Conservation (phyloP, 805 yeast genomes). For the Metschnikowia hibisci region DNA sequence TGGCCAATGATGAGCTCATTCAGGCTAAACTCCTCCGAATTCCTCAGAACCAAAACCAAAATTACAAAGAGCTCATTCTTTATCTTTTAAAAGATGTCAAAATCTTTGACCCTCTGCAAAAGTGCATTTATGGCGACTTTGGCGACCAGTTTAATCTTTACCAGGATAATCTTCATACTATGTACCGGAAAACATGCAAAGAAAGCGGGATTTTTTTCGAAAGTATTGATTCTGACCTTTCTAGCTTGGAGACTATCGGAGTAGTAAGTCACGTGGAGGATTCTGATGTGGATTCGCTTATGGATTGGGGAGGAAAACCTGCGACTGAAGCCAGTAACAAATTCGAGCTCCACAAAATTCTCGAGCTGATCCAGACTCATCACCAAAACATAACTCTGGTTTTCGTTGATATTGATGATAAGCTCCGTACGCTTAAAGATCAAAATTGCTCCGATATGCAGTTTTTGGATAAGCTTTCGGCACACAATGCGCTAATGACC, state of each 20-base stretch:
- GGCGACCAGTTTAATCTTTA: slow-evolving; percentile 10
- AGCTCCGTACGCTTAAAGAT: slow-evolving; percentile 9
- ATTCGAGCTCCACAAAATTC: slow-evolving; percentile 12
- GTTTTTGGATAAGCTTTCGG: slow-evolving; percentile 12
- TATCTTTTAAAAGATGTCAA: slow-evolving; percentile 18
- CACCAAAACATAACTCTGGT: slow-evolving; percentile 9
- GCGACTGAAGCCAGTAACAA: not conserved
- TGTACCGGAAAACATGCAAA: slow-evolving; percentile 4
- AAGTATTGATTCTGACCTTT: slow-evolving; percentile 2
- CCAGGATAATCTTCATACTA: slow-evolving; percentile 10
- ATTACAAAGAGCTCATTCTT: not conserved
- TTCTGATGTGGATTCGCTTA: slow-evolving; percentile 20
- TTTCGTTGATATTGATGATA: slow-evolving; percentile 7
- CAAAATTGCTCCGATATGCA: slow-evolving; percentile 15
- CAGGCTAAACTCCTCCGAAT: slow-evolving; percentile 1
- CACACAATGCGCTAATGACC: slow-evolving; percentile 14
- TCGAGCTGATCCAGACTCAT: slow-evolving; percentile 10
- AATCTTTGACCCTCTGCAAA: slow-evolving; percentile 15
- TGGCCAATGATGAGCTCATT: slow-evolving; percentile 6
- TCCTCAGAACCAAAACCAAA: not conserved
- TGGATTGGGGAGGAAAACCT: slow-evolving; percentile 15
- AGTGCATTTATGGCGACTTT: slow-evolving; percentile 17
- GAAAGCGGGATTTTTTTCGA: not conserved
- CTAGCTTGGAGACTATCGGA: slow-evolving; percentile 7
- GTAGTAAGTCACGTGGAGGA: slow-evolving; percentile 7